Percentiles rank a stretch among this genome's conserved stretches.
These are phyloP conservation scores for Scedosporium boydii DNA, from an alignment of 2,329 filamentous ascomycete species.

Conservation along the genomic window DNA sequence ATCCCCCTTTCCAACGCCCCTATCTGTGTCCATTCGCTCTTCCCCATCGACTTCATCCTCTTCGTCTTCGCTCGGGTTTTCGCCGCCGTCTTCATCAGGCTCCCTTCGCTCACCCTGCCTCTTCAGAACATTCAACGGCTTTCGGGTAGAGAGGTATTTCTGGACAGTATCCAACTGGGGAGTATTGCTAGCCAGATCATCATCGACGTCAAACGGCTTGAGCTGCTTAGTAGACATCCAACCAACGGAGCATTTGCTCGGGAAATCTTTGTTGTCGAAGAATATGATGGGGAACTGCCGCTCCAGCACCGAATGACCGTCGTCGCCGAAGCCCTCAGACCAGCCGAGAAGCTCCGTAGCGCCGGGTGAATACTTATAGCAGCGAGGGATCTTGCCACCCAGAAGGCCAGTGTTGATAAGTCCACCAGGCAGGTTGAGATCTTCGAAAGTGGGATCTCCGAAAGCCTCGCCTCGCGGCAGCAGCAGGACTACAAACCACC, in stretches of 20 bases:
- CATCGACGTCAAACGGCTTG: background rate
- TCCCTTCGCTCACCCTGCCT: too few species aligned
- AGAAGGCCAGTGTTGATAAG: background rate
- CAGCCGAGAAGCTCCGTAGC: background rate
- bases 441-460: background rate
- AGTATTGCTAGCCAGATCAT: too few species aligned
- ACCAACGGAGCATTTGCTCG: background rate
- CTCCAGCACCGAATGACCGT: background rate
- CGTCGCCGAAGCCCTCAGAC: background rate
- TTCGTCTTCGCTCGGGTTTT: too few species aligned
- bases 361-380: background rate
- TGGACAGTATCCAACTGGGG: too few species aligned
- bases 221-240: background rate
- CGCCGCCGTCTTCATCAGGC: too few species aligned
- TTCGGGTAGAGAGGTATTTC: too few species aligned
- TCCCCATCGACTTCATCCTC: too few species aligned
- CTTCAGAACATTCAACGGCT: too few species aligned
- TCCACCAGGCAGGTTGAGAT: background rate
- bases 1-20: too few species aligned
- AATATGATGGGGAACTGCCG: background rate
- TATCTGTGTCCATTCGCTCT: too few species aligned
- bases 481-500: background rate
- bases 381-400: background rate
- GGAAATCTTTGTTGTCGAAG: background rate
- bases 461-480: background rate